These are phyloP conservation scores for Globisporangium mamillatum DNA, from an alignment of 352 stramenopile genomes.

Conservation along the genomic window DNA sequence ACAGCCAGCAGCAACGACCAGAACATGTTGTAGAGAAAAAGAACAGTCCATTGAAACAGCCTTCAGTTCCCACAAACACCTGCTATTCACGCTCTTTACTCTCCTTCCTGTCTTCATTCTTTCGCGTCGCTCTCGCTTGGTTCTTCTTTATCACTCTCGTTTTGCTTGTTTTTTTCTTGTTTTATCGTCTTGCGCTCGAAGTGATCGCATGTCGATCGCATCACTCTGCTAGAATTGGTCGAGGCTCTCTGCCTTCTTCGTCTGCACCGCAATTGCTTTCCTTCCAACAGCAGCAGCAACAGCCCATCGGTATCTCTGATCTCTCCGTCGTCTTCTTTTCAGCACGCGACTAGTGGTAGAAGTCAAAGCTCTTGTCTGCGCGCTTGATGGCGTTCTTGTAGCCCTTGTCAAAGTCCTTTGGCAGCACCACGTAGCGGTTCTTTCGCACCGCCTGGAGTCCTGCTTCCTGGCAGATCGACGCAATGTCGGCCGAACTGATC, in stretches of 20 bases:
- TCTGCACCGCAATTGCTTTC: neutral
- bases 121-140: neutral
- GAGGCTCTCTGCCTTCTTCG: neutral
- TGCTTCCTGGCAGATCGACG: slow-evolving; percentile 98
- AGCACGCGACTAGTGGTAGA: slow-evolving; percentile 91
- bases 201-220: neutral
- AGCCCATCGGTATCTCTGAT: neutral
- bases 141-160: neutral
- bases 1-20: neutral
- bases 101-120: neutral
- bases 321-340: neutral
- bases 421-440: slow-evolving; percentile 99
- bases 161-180: neutral
- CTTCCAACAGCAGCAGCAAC: neutral
- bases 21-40: neutral
- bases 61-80: neutral
- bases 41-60: neutral
- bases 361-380: slow-evolving; percentile 98
- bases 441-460: slow-evolving; percentile 98
- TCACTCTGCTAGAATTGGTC: neutral
- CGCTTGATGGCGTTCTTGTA: slow-evolving; percentile 99
- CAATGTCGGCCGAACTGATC: slow-evolving; percentile 98
- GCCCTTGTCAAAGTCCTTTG: slow-evolving; percentile 99
- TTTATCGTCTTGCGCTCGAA: neutral
- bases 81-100: neutral